These are phyloP conservation scores for Paulownia fortunei DNA, from an alignment of 257 asterid species.

Conservation along the genomic window DNA sequence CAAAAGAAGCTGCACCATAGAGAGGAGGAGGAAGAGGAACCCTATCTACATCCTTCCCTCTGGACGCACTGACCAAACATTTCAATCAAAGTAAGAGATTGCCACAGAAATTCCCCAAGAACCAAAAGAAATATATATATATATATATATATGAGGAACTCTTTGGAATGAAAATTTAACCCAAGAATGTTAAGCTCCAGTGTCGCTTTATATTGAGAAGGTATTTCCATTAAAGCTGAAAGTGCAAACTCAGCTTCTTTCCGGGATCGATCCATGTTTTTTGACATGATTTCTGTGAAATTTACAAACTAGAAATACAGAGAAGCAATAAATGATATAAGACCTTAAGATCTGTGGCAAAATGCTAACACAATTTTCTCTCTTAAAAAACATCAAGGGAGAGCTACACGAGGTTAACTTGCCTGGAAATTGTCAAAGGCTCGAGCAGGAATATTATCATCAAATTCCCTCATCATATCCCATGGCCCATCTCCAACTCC, in stretches of 20 bases:
- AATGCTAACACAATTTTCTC: background rate
- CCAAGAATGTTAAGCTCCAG: conserved; percentile 89
- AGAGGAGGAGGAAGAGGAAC: conserved; percentile 86
- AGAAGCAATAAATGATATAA: conserved; percentile 15
- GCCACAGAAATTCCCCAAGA: background rate
- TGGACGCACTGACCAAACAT: conserved; percentile 57
- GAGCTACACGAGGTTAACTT: conserved; percentile 33
- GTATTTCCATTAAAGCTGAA: conserved; percentile 95
- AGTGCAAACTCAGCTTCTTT: conserved; percentile 97
- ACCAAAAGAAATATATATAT: background rate
- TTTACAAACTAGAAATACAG: conserved; percentile 77
- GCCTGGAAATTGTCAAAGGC: conserved; percentile 95
- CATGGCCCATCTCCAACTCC: conserved; percentile 99
- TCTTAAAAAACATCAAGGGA: background rate
- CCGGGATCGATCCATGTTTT: conserved; percentile 63
- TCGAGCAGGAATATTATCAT: conserved; percentile 92
- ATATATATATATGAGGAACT: no score
- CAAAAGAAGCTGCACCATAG: conserved; percentile 64
- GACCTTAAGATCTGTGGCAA: conserved; percentile 4
- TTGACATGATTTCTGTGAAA: conserved; percentile 90
- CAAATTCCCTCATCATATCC: conserved; percentile 97
- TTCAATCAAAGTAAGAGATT: conserved; percentile 22
- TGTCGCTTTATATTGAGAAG: conserved; percentile 92
- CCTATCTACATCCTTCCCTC: conserved; percentile 76
- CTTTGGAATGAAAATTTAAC: conserved; percentile 40